A percentile compares a stretch with the other conserved stretches of the same genome.
Conservation (phyloP, 1,284 basidiomycete species). For the Heterobasidion annosum region DNA sequence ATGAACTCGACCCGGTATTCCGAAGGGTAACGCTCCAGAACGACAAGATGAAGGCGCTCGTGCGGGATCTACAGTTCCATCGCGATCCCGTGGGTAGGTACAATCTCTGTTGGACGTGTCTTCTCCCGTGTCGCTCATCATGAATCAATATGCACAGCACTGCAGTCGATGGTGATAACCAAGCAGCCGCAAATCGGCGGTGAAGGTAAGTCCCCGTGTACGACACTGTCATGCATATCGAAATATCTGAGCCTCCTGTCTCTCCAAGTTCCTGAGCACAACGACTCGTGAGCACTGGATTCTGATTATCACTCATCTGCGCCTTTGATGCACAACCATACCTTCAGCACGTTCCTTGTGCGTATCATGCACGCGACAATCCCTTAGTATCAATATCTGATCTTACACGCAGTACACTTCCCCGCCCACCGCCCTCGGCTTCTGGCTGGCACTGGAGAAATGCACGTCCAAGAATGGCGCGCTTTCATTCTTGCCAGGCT, state of each 20-base stretch:
- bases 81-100: conserved; percentile 68
- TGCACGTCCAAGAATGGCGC: conserved; percentile 84
- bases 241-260: not conserved
- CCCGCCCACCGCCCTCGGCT: conserved; percentile 86
- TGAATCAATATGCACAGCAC: conserved; percentile 31
- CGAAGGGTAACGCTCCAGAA: conserved; percentile 72
- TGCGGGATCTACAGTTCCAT: conserved; percentile 71
- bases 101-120: too few species aligned
- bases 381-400: not conserved
- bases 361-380: conserved; percentile 12
- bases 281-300: conserved; percentile 58
- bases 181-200: conserved; percentile 88
- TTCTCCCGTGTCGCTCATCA: not conserved
- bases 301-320: not conserved
- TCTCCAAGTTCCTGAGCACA: conserved; percentile 62
- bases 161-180: conserved; percentile 94
- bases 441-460: conserved; percentile 92
- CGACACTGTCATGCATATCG: not conserved
- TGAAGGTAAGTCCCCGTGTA: conserved; percentile 43
- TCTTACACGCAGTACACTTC: conserved; percentile 65
- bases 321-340: not conserved
- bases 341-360: conserved; percentile 63
- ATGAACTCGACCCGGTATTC: conserved; percentile 80
- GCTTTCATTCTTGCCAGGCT: conserved; percentile 88
- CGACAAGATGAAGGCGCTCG: conserved; percentile 55